Conservation (phyloP, 805 yeast species). For the Schwanniomyces vanrijiae region DNA sequence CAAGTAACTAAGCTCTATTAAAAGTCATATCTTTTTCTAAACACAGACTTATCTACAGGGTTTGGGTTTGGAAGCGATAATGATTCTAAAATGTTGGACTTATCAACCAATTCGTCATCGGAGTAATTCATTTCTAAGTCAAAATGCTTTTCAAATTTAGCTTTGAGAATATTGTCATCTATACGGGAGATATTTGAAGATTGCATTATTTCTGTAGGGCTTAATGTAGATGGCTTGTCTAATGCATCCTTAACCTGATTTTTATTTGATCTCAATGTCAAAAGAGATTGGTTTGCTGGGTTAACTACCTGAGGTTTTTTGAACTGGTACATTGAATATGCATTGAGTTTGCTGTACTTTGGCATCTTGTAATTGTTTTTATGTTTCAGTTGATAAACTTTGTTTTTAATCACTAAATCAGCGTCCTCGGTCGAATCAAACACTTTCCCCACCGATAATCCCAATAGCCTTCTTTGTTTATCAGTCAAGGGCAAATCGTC, state of each 20-base stretch:
- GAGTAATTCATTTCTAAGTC: conserved; percentile 9
- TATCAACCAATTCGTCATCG: conserved; percentile 1
- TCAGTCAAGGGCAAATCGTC: conserved; percentile 49
- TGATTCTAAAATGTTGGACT: not conserved
- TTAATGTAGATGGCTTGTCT: not conserved
- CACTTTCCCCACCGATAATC: conserved; percentile 23
- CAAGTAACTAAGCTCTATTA: not conserved
- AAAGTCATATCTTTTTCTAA: conserved; percentile 1
- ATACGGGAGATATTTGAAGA: not conserved
- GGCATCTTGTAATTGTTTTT: conserved; percentile 15
- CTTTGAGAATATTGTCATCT: conserved; percentile 2
- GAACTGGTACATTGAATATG: conserved; percentile 1
- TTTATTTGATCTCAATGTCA: not conserved
- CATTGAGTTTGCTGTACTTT: conserved; percentile 12
- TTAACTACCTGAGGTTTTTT: not conserved
- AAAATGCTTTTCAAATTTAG: conserved; percentile 9
- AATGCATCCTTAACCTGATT: not conserved
- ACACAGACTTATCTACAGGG: not conserved
- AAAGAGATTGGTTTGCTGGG: not conserved
- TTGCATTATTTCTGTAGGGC: not conserved
- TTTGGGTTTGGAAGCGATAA: not conserved
- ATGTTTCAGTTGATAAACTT: conserved; percentile 17
- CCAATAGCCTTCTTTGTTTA: conserved; percentile 47
- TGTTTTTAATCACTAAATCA: conserved; percentile 20
- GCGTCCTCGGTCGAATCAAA: conserved; percentile 13